Percentiles rank a stretch among this genome's conserved stretches.
These are phyloP conservation scores for Kingdonia uniflora DNA, from an alignment of 164 flowering plant genomes.

Conservation along the genomic window DNA sequence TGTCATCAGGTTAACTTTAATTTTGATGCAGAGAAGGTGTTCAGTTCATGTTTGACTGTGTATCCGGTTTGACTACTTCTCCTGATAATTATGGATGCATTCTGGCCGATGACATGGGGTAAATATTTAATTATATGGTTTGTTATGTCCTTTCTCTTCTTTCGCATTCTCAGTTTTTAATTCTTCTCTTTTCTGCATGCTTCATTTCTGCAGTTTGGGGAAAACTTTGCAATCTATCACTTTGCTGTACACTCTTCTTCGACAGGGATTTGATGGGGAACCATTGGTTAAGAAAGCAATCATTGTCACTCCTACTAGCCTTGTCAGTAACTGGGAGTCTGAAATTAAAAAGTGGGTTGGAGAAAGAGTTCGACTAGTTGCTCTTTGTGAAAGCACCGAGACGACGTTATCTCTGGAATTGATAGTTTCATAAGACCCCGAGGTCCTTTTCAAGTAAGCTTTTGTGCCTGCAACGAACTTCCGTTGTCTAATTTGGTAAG, in stretches of 20 bases:
- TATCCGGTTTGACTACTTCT: slow-evolving; percentile 52
- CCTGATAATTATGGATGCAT: slow-evolving; percentile 74
- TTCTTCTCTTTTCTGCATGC: slow-evolving; percentile 14
- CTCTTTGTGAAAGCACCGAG: slow-evolving; percentile 93
- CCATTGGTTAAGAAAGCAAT: slow-evolving; percentile 91
- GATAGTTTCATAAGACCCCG: slow-evolving; percentile 49
- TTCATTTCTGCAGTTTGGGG: slow-evolving; percentile 97
- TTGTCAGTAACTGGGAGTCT: slow-evolving; percentile 96
- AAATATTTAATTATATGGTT: slow-evolving; percentile 11
- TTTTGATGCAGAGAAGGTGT: slow-evolving; percentile 85
- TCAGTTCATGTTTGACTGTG: slow-evolving; percentile 95
- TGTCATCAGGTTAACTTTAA: too few species aligned
- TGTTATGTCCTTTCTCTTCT: not conserved
- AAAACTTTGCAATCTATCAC: slow-evolving; percentile 97
- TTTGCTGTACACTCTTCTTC: slow-evolving; percentile 80
- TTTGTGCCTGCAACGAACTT: not conserved
- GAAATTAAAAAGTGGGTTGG: slow-evolving; percentile 97
- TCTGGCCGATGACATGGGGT: slow-evolving; percentile 99
- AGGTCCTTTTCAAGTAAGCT: slow-evolving; percentile 57
- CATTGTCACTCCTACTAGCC: slow-evolving; percentile 95
- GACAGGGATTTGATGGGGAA: slow-evolving; percentile 93
- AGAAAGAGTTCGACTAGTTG: slow-evolving; percentile 67
- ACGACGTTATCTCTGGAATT: slow-evolving; percentile 81
- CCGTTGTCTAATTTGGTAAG: not conserved
- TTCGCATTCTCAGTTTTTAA: not conserved